Evolutionary conservation across 495 filamentous ascomycete species (phyloP), one percentile per base, ranked within the genome.

Genomic region (Xylaria grammica): DNA sequence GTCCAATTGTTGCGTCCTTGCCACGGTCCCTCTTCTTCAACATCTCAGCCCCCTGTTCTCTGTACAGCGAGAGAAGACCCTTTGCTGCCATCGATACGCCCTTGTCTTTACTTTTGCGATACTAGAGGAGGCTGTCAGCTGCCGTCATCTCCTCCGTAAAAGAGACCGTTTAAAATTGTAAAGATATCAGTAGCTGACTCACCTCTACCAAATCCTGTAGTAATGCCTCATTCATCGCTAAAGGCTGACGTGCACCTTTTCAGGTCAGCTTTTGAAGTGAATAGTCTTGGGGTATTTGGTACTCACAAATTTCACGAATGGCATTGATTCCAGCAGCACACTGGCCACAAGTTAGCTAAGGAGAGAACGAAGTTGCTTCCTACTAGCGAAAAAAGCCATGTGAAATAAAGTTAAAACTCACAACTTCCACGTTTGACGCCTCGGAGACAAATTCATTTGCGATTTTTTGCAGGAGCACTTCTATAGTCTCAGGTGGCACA

Each of bases 401-500:
- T 49, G 42, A 36, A 61, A 15, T 40, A 38, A 24, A 2, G 30
- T 40, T 42, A 38, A 27, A 49, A 63, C 61, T 63, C 52, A 63
- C 61, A 45, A 98, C 92, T 77, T 97, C 92, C 17, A 91, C 82
- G 6, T 94, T 93, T 0, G 92, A 90, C 15, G 93, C 95, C 74
- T 99, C 95, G 0, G 92, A 96, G 8, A 99, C 94, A 72, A 99
- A 99, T 72, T 97, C 93, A 63, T 97, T 97, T 40, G 95, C 94
- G 65, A 99, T 97, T 80, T 97, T 98, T 74, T 91, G 89, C 17
- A 99, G 77, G 24, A 99, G 79, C 1, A 95, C 93, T 77, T 97
- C 94, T 20, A 99, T 85, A 5, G 88, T 90, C 79, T 99, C 95
- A 1, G 96, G 96, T 2, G 95, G 95, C 13, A 98, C 93, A 34